phyloP scores from a whole-genome alignment of 1,284 basidiomycete species.

The Ceratobasidium sp. region DNA sequence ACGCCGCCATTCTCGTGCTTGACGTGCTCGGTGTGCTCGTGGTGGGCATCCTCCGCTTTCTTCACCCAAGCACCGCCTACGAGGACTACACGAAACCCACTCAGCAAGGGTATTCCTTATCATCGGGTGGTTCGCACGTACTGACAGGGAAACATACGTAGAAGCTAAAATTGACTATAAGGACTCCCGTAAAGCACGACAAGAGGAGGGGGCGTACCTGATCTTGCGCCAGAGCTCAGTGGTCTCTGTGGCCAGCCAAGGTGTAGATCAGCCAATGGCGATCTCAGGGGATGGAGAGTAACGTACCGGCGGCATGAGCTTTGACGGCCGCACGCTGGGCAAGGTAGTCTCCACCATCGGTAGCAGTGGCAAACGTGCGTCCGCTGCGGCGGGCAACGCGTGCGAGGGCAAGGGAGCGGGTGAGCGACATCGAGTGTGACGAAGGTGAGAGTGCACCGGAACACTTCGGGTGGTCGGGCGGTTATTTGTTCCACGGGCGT shows the following conservation, averaged over 20 bases:
- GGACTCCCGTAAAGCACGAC: slow-evolving; percentile 12
- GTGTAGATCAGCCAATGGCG: slow-evolving; percentile 42
- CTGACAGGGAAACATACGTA: slow-evolving; percentile 79
- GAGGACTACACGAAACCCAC: slow-evolving; percentile 63
- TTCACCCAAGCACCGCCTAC: slow-evolving; percentile 78
- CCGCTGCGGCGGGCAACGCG: slow-evolving; percentile 36
- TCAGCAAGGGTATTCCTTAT: slow-evolving; percentile 54
- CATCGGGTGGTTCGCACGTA: slow-evolving; percentile 50
- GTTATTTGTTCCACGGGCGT: not conserved
- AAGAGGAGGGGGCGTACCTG: slow-evolving; percentile 63
- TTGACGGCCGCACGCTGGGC: slow-evolving; percentile 69
- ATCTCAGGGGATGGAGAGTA: slow-evolving; percentile 37
- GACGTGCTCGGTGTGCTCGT: slow-evolving; percentile 65
- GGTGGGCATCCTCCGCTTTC: slow-evolving; percentile 81
- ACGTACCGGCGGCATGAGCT: slow-evolving; percentile 77
- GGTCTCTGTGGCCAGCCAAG: slow-evolving; percentile 65
- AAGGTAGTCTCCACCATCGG: slow-evolving; percentile 46
- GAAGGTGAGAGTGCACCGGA: slow-evolving; percentile 31
- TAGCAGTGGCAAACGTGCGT: slow-evolving; percentile 44
- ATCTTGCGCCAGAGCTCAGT: slow-evolving; percentile 87
- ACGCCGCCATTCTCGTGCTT: slow-evolving; percentile 84
- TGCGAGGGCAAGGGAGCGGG: slow-evolving; percentile 39
- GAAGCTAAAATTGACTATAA: slow-evolving; percentile 63
- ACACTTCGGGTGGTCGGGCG: slow-evolving; percentile 23
- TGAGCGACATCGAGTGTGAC: slow-evolving; percentile 18